Base-by-base conservation (phyloP, 2,329 filamentous ascomycete genomes). In the Calcarisporium arbuscula region DNA sequence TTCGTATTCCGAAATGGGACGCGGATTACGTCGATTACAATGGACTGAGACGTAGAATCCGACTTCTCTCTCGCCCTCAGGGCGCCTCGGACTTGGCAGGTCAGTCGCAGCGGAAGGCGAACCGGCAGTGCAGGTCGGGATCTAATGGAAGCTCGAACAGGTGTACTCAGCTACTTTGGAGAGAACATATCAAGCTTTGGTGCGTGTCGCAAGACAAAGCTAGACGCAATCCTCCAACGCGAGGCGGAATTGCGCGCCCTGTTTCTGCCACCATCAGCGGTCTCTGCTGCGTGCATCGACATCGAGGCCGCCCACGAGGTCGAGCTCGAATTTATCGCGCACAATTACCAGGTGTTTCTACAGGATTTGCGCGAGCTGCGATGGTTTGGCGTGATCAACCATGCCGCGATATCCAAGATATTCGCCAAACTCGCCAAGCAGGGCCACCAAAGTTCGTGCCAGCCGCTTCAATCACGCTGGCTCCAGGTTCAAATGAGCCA, bases 11-110 rank as follows among this genome's bases (percentile, higher is more conserved):
- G 5, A 49, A 53, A 35, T 58, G 52, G 54, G 39, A 39, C 4
- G 21, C 42, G 9, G 32, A 40, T 15, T 57, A 57, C 36, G 34
- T 54, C 16, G 45, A 51, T 29, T 57, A 58, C 34, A 42, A 48
- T 27, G 35, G 30, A 16, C 31, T 59, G 17, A 53, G 56, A 26
- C 27, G 29, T 19, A 34, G 40, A 10, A 40, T 46, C 35, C 48
- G 46, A 23, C 15, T 34, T 4, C 40, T 39, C 19, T 15, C n/a
- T 6, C 17, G 28, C 11, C 19, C 17, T 17, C 14, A 20, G 10
- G 14, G 12, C 5, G 2, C 8, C 6, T 6, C 12, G 21, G 11
- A 18, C 3, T 8, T 10, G 2, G 8, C 23, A 18, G n/a, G 4
- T 12, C n/a, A 9, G 9, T 17, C 6, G n/a, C 19, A 19, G 12